Base-by-base conservation (phyloP, 2,329 filamentous ascomycete genomes). In the Talaromyces albobiverticillius region DNA sequence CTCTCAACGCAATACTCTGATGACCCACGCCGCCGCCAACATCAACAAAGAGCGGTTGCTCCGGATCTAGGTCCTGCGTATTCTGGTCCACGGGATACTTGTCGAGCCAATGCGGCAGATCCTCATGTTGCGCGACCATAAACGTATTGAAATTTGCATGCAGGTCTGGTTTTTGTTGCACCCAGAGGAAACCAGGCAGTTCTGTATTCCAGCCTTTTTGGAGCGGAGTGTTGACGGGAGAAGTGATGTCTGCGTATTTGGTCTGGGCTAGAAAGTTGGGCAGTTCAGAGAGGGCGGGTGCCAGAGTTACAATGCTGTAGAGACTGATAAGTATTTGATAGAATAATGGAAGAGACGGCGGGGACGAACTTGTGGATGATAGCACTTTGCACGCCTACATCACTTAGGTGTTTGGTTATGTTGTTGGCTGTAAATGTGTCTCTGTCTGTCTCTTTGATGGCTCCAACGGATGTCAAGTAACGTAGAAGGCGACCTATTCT, bases 381-480 rank as follows among this genome's bases (percentile, higher is more conserved):
- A 10, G 51, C 55, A 31, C 41, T 51, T 22, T 61, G 55, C 7
- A 59, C 29, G 9, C 54, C 49, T 13, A 55, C 54, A 32, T 53
- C 46, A 13, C 53, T 55, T 11, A 64, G 46, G 34, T 50, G 42
- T 14, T 53, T 52, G 14, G 62, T 65, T 23, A 57, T 43, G 14
- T 57, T 60, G 34, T 59, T 65, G 4, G 60, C 59, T 20, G 40
- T 53, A 51, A 61, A 65, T 2, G 45, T 32, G 31, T 61, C 55
- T 38, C 57, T 51, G 3, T 38, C 48, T 0, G 56, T 57, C 41
- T 62, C 59, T 10, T 50, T 48, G 6, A 61, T 46, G 5, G 48
- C 51, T 6, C 57, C 53, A 4, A 57, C 41, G 1, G 63, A 65
- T 16, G 62, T 60, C 9, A 66, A 46, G 36, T 64, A 65, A n/a